These are phyloP conservation scores for Talaromyces stipitatus DNA, from an alignment of 495 filamentous ascomycete species.

Conservation along the genomic window DNA sequence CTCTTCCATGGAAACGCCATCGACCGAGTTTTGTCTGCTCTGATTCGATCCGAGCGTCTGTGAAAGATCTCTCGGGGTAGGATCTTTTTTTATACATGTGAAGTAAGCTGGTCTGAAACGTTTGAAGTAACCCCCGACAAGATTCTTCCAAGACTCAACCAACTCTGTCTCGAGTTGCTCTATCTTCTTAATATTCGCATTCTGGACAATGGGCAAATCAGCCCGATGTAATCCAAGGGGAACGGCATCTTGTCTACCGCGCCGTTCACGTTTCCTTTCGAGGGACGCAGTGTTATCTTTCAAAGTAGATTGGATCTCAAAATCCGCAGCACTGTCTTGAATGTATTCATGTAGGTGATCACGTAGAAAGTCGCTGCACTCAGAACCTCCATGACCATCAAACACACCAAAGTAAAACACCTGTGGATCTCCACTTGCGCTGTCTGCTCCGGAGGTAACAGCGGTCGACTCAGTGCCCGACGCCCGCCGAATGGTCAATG, in stretches of 20 bases:
- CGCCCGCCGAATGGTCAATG: constrained; percentile 43
- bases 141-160: constrained; percentile 68
- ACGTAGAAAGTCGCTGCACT: constrained; percentile 81
- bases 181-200: constrained; percentile 26
- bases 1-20: constrained; percentile 38
- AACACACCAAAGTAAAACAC: constrained; percentile 97
- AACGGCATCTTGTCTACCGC: background rate
- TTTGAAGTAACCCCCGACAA: constrained; percentile 89
- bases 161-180: constrained; percentile 56
- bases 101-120: constrained; percentile 74
- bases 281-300: background rate
- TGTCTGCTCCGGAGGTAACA: constrained; percentile 57
- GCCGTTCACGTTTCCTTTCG: background rate
- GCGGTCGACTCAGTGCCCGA: constrained; percentile 36
- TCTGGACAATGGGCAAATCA: constrained; percentile 31
- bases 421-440: constrained; percentile 78
- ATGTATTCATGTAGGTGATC: constrained; percentile 83
- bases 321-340: constrained; percentile 65
- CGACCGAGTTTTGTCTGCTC: background rate
- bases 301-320: constrained; percentile 68
- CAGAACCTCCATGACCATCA: constrained; percentile 87
- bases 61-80: constrained; percentile 1
- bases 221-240: constrained; percentile 4
- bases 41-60: background rate
- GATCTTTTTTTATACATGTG: constrained; percentile 13